phyloP scores from a whole-genome alignment of 352 stramenopile genomes.

The Phytophthora pisi region DNA sequence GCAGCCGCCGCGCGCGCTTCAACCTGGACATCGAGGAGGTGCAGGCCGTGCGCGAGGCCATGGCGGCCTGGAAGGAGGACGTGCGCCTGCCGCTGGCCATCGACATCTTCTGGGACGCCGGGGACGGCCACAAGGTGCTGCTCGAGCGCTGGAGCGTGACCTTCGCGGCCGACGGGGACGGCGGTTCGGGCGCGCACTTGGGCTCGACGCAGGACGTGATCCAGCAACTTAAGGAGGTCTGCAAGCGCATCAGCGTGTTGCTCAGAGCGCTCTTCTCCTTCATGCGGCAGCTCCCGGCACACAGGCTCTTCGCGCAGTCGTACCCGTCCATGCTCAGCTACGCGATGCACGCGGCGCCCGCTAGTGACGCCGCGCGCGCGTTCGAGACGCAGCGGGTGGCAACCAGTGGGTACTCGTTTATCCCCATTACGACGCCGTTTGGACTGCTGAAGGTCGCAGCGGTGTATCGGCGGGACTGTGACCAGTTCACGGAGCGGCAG shows the following conservation, averaged over 20 bases:
- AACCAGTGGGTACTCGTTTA: slow-evolving; percentile 74
- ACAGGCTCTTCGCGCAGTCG: slow-evolving; percentile 68
- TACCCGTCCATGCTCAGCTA: slow-evolving; percentile 75
- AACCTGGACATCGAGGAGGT: slow-evolving; percentile 89
- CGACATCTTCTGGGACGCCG: slow-evolving; percentile 66
- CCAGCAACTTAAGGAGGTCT: slow-evolving; percentile 80
- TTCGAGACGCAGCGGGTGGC: slow-evolving; percentile 48
- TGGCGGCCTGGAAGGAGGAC: slow-evolving; percentile 74
- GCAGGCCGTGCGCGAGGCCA: slow-evolving; percentile 63
- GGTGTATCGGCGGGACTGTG: slow-evolving; percentile 70
- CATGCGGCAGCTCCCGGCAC: slow-evolving; percentile 74
- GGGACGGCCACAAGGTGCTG: slow-evolving; percentile 54
- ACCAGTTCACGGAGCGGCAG: slow-evolving; percentile 46
- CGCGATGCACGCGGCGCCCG: slow-evolving; percentile 47
- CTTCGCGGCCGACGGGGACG: slow-evolving; percentile 33
- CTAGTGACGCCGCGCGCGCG: slow-evolving; percentile 26
- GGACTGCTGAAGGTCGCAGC: slow-evolving; percentile 69
- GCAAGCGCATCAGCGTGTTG: slow-evolving; percentile 79
- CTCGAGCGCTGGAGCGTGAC: slow-evolving; percentile 81
- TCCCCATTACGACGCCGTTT: slow-evolving; percentile 81
- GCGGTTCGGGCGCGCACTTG: slow-evolving; percentile 5
- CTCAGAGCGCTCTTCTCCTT: slow-evolving; percentile 78
- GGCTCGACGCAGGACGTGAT: slow-evolving; percentile 70
- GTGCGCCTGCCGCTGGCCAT: slow-evolving; percentile 71
- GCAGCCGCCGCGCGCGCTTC: slow-evolving; percentile 70